Evolutionary conservation across 176 grass and related monocot genomes (phyloP).

Genomic region (Lolium multiflorum): DNA sequence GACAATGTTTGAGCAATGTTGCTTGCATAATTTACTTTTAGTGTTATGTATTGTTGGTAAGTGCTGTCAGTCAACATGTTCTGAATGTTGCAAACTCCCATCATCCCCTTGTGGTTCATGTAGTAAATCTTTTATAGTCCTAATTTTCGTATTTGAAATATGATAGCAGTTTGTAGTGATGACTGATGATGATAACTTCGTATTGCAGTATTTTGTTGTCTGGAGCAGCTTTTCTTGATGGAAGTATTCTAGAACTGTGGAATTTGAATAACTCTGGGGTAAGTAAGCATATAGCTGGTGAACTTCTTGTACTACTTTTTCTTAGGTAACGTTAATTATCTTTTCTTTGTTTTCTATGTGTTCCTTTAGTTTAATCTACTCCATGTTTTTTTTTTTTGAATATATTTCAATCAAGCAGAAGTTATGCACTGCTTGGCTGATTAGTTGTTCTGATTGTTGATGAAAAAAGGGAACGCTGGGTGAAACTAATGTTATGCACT

Average conservation of each 20-base stretch:
- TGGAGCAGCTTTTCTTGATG: slow-evolving; percentile 68
- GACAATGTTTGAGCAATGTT: background rate
- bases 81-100: slow-evolving; percentile 20
- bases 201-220: slow-evolving; percentile 59
- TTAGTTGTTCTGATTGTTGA: slow-evolving; percentile 26
- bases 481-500: background rate
- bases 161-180: too few relatives aligned
- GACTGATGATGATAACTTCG: background rate
- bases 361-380: background rate
- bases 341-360: background rate
- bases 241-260: slow-evolving; percentile 62
- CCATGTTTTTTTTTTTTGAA: slow-evolving; percentile 17
- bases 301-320: slow-evolving; percentile 6
- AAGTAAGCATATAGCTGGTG: slow-evolving; percentile 21
- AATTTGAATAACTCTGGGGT: slow-evolving; percentile 73
- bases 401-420: background rate
- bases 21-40: background rate
- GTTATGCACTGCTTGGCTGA: background rate
- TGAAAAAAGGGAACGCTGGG: background rate
- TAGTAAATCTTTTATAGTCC: background rate
- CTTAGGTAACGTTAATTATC: background rate
- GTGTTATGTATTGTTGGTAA: background rate
- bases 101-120: background rate
- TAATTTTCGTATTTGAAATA: too few relatives aligned
- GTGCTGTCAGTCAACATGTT: background rate